Evolutionary conservation across 2,329 filamentous ascomycete species (phyloP).

Genomic region (Cladosporium sp.): DNA sequence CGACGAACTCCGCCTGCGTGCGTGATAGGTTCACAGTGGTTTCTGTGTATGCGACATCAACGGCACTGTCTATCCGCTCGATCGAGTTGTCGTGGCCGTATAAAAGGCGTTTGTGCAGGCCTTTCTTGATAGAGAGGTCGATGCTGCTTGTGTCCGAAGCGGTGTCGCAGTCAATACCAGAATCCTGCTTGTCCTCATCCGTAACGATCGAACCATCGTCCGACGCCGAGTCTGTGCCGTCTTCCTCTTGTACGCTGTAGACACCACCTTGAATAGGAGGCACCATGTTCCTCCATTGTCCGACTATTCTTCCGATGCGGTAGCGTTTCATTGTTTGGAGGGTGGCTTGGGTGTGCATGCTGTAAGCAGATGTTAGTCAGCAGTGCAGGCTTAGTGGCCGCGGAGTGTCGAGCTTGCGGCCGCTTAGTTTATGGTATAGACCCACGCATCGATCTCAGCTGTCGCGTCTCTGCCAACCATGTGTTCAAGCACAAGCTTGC

Average conservation of each 20-base stretch:
- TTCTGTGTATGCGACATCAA: slow-evolving; percentile 1
- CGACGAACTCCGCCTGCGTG: slow-evolving; percentile 35
- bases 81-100: neutral
- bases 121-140: neutral
- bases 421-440: neutral
- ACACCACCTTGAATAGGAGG: slow-evolving; percentile 56
- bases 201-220: slow-evolving; percentile 4
- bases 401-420: slow-evolving; percentile 9
- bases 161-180: slow-evolving; percentile 16
- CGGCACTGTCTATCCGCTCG: slow-evolving; percentile 10
- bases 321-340: slow-evolving; percentile 60
- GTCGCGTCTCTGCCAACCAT: slow-evolving; percentile 62
- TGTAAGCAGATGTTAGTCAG: slow-evolving; percentile 48
- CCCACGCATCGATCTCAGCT: slow-evolving; percentile 54
- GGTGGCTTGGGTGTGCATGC: slow-evolving; percentile 51
- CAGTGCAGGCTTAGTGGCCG: neutral
- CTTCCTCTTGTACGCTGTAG: slow-evolving; percentile 37
- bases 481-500: slow-evolving; percentile 63
- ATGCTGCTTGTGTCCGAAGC: slow-evolving; percentile 15
- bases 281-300: slow-evolving; percentile 59
- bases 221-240: neutral
- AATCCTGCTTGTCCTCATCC: slow-evolving; percentile 19
- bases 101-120: neutral
- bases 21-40: neutral
- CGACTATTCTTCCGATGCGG: slow-evolving; percentile 58